These are phyloP conservation scores for Coemansia brasiliensis DNA, from an alignment of 192 early-diverging fungal genomes.

Conservation along the genomic window DNA sequence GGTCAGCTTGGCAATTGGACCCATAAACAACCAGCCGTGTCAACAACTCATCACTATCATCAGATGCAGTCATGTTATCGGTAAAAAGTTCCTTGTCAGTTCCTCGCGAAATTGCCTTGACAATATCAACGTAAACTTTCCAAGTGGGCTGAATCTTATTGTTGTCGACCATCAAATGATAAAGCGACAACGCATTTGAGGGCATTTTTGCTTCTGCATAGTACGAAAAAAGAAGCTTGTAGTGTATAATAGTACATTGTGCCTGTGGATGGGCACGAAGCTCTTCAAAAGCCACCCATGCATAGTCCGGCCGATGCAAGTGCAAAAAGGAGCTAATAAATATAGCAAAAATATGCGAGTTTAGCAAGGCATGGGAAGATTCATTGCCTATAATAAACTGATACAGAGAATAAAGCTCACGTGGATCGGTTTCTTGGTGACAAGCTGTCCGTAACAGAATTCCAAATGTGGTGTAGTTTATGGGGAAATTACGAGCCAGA, in stretches of 20 bases:
- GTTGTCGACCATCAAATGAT: conserved; percentile 8
- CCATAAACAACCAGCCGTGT: conserved; percentile 4
- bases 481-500: conserved; percentile 2
- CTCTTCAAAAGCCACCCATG: conserved; percentile 16
- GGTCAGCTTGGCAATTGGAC: background rate
- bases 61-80: background rate
- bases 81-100: background rate
- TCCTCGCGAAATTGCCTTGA: conserved; percentile 22
- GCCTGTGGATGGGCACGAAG: conserved; percentile 24
- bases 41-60: conserved; percentile 6
- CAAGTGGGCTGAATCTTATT: conserved; percentile 22
- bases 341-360: conserved; percentile 25
- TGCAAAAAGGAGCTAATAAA: conserved; percentile 45
- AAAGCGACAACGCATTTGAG: conserved; percentile 17
- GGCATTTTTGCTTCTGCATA: conserved; percentile 24
- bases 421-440: conserved; percentile 10
- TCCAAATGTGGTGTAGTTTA: conserved; percentile 37
- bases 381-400: conserved; percentile 11
- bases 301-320: conserved; percentile 18
- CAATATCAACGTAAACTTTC: conserved; percentile 14
- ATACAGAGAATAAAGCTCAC: conserved; percentile 19
- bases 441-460: conserved; percentile 21
- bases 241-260: conserved; percentile 1
- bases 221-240: conserved; percentile 14
- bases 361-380: conserved; percentile 11